Evolutionary conservation across 805 yeast genomes (phyloP), one percentile per base, ranked within the genome.

Genomic region (Komagataella pseudopastoris): DNA sequence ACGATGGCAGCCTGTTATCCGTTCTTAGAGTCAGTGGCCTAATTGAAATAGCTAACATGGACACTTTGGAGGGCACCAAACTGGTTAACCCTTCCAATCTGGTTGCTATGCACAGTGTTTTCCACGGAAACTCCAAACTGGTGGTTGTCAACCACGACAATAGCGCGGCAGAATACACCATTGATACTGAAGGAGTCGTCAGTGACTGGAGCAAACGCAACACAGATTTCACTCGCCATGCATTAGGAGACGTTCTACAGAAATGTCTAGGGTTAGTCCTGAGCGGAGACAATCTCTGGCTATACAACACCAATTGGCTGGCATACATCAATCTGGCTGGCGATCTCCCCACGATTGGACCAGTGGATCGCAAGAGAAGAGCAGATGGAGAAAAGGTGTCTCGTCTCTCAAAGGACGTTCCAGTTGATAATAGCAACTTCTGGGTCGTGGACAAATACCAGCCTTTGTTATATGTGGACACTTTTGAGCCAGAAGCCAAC

Each of bases 241-340:
- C 80, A 54, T 81, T 85, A 55, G 61, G 73, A 16, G 63, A 70
- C 2, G 69, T 77, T 51, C 76, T 75, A 16, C 91, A 85, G 52
- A 81, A 83, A 58, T 82, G 95, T 51, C 74, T 78, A 53, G 96
- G 96, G 14, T 64, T 86, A 10, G 87, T 85, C 60, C 60, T 63
- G 3, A 65, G 16, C n/a, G 48, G 20, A 6, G 30, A 44, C 17
- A 45, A 78, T 52, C 68, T 85, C 14, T 91, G 96, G 96, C 66
- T 88, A n/a, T 89, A 87, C 78, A 95, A 96, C 1, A 74, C 85
- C 18, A 77, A 77, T 50, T 91, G 96, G 95, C 57, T 90, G 14
- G 77, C 84, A 3, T 85, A 77, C 63, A 75, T 91, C 49, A 91
- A 91, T 63, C 66, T 86, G 56, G 63, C 74, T 6, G 62, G 72